These are phyloP conservation scores for Penicillium longicatenatum DNA, from an alignment of 495 filamentous ascomycete species.

Conservation along the genomic window DNA sequence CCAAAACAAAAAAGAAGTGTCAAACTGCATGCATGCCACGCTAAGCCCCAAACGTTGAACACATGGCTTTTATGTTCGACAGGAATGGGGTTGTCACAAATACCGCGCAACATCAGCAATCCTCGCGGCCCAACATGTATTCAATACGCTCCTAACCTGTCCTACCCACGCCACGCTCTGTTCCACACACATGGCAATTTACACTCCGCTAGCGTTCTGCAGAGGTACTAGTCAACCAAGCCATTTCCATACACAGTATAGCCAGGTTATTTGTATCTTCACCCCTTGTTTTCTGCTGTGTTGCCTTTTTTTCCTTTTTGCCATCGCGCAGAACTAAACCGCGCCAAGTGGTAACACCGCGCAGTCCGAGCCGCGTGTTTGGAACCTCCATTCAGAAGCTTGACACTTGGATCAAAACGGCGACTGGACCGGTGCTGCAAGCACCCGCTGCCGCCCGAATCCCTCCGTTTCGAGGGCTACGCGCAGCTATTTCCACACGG, in stretches of 20 bases:
- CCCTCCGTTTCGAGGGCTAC: conserved; percentile 1
- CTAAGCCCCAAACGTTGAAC: conserved; percentile 9
- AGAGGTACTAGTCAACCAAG: neutral
- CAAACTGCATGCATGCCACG: conserved; percentile 7
- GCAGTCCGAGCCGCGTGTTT: conserved; percentile 8
- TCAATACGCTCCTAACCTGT: neutral
- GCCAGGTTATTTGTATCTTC: neutral
- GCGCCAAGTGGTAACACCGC: too few species aligned
- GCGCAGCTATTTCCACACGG: conserved; percentile 3
- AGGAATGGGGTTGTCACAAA: conserved; percentile 7
- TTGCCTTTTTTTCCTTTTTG: neutral
- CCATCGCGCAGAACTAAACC: neutral
- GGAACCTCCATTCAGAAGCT: conserved; percentile 13
- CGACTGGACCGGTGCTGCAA: conserved; percentile 19
- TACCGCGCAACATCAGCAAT: neutral
- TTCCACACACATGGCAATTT: conserved; percentile 7
- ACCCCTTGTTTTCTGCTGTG: neutral
- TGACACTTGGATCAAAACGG: conserved; percentile 11
- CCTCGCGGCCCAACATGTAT: neutral
- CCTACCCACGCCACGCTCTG: conserved; percentile 4
- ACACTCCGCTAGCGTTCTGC: conserved; percentile 1
- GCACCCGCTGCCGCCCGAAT: conserved; percentile 23
- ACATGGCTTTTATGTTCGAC: conserved; percentile 9
- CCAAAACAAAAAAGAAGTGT: neutral
- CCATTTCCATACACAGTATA: too few species aligned